phyloP scores from a whole-genome alignment of 805 yeast species.

The Barnettozyma californica region DNA sequence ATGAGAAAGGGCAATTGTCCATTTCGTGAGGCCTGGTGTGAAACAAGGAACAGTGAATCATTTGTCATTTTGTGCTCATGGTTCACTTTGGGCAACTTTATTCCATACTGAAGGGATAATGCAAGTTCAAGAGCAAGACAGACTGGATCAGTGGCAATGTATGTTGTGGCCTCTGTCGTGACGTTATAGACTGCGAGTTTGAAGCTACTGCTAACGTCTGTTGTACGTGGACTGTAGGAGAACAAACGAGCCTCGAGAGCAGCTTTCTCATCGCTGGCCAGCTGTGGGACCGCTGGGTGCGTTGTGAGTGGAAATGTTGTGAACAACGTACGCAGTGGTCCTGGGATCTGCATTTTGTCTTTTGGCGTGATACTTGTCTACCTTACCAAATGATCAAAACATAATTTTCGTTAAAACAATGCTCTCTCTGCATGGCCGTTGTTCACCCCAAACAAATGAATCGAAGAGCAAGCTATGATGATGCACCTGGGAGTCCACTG shows the following conservation, averaged over 20 bases:
- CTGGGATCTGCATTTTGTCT: slow-evolving; percentile 29
- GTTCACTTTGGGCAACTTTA: slow-evolving; percentile 35
- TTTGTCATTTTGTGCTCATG: slow-evolving; percentile 13
- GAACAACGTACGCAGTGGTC: slow-evolving; percentile 39
- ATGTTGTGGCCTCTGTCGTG: slow-evolving; percentile 22
- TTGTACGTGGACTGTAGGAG: slow-evolving; percentile 13
- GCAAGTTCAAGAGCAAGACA: slow-evolving; percentile 44
- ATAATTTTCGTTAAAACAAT: neutral
- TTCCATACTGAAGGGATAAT: slow-evolving; percentile 38
- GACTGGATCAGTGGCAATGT: slow-evolving; percentile 54
- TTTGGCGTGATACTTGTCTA: neutral
- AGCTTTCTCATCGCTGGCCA: slow-evolving; percentile 24
- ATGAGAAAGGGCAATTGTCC: slow-evolving; percentile 50
- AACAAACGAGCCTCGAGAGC: slow-evolving; percentile 23
- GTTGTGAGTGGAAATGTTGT: slow-evolving; percentile 46
- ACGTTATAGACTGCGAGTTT: slow-evolving; percentile 51
- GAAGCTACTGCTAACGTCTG: slow-evolving; percentile 25
- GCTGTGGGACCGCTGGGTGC: slow-evolving; percentile 33
- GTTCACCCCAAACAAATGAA: neutral
- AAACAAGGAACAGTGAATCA: slow-evolving; percentile 38
- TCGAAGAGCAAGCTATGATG: slow-evolving; percentile 10
- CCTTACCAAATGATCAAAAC: no score
- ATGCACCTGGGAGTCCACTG: slow-evolving; percentile 23
- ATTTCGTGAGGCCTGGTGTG: slow-evolving; percentile 39
- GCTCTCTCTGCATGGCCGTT: neutral